Percentiles rank a stretch among this genome's conserved stretches.
Evolutionary conservation across 140 eudicot species (phyloP).

Genomic region (Bidens hawaiensis): DNA sequence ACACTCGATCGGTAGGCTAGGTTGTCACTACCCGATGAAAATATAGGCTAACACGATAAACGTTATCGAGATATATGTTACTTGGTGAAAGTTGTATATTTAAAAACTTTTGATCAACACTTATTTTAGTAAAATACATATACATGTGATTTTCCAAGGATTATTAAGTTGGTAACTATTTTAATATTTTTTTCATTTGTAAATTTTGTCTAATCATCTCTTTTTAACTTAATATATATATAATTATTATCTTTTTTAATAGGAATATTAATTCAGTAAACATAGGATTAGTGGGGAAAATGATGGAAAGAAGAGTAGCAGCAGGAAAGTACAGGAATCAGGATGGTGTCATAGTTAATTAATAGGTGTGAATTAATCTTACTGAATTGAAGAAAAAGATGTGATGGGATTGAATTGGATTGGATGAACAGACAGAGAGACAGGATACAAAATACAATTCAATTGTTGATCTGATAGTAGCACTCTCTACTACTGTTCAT

Average conservation of each 20-base stretch:
- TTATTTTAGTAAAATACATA: too few relatives aligned
- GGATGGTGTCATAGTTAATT: conserved; percentile 19
- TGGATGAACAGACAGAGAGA: conserved; percentile 23
- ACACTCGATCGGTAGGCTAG: too few relatives aligned
- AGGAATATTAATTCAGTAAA: not conserved
- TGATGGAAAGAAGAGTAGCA: conserved; percentile 14
- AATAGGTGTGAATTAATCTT: conserved; percentile 2
- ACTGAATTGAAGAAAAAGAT: conserved; percentile 27
- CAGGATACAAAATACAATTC: conserved; percentile 29
- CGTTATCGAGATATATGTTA: too few relatives aligned
- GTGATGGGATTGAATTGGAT: conserved; percentile 26
- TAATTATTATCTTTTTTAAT: too few relatives aligned
- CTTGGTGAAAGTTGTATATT: too few relatives aligned
- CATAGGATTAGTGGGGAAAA: conserved; percentile 18
- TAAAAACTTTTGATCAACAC: too few relatives aligned
- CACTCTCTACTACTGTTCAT: conserved; percentile 30
- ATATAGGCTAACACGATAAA: too few relatives aligned
- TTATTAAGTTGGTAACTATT: not conserved
- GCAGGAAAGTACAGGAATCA: conserved; percentile 30
- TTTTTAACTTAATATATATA: too few relatives aligned
- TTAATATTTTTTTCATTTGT: too few relatives aligned
- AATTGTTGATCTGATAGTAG: conserved; percentile 43
- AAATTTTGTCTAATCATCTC: too few relatives aligned
- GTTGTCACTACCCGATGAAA: too few relatives aligned
- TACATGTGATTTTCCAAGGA: not conserved